Evolutionary conservation across 2,329 filamentous ascomycete genomes (phyloP), one percentile per base, ranked within the genome.

Genomic region (Rhytidhysteron rufulum): DNA sequence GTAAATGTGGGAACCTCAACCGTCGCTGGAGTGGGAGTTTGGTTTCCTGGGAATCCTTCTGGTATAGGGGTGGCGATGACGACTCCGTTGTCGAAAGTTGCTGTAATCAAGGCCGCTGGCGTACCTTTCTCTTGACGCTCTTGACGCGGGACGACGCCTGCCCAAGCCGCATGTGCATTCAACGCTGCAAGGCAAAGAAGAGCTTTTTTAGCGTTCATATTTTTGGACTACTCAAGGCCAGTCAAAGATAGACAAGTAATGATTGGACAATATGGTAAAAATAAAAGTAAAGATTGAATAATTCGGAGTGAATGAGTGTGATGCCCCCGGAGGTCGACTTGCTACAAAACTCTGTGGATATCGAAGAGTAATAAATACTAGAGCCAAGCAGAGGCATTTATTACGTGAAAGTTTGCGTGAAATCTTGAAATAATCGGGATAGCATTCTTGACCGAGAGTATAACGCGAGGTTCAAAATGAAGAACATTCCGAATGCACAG

Each of bases 341-440:
- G 22, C 27, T 11, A 3, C 5, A 29, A 17, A 18, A n/a, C 13
- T 25, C n/a, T 13, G 17, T 22, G 30, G 6, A 17, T 17, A 8
- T 20, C 35, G 35, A 37, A 16, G n/a, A n/a, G n/a, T n/a, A 37
- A 37, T 37, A 37, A 37, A 9, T 37, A 37, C 35, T 30, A 30
- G 18, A 30, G 35, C 35, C 25, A 37, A n/a, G n/a, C n/a, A n/a
- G n/a, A 37, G 35, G 20, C 25, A 22, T 19, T 17, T 30, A 11
- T 8, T 16, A 22, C 16, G 30, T 37, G 35, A 17, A 30, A n/a
- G 10, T n/a, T 30, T 8, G 17, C 11, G 9, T 15, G 20, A 8
- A 30, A 30, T 11, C 31, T 16, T 4, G 31, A 18, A 33, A 16
- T 17, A 16, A 10, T 15, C n/a, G 15, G 24, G 7, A 27, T 8